A percentile compares a stretch with the other conserved stretches of the same genome.
phyloP scores from a whole-genome alignment of 192 early-diverging fungal genomes.

The Mortierella claussenii region DNA sequence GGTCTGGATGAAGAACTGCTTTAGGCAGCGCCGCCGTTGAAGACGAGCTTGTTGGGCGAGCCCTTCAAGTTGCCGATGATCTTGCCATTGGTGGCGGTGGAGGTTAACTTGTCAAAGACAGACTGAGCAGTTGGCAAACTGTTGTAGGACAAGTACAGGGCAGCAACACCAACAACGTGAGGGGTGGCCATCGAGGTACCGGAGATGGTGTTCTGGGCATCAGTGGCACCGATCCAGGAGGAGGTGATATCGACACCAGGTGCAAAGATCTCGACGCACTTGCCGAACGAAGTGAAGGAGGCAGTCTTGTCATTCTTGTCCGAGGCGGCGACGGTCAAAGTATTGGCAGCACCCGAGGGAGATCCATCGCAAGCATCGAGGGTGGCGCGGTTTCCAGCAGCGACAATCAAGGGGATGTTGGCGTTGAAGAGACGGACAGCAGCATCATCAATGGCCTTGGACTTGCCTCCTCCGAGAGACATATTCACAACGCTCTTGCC shows the following conservation, averaged over 20 bases:
- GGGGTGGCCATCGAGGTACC: constrained; percentile 72
- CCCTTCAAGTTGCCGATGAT: constrained; percentile 23
- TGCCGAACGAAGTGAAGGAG: constrained; percentile 60
- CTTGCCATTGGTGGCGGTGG: constrained; percentile 2
- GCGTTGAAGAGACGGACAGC: constrained; percentile 55
- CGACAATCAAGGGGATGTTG: constrained; percentile 65
- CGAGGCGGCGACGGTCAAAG: constrained; percentile 59
- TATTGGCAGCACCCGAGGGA: constrained; percentile 57
- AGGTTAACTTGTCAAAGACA: constrained; percentile 27
- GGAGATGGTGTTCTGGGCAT: constrained; percentile 54
- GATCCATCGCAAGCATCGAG: constrained; percentile 64
- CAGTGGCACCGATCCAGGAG: constrained; percentile 39
- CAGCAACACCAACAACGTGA: constrained; percentile 64
- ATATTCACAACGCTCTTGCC: constrained; percentile 37
- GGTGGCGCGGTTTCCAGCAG: constrained; percentile 67
- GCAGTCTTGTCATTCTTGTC: constrained; percentile 53
- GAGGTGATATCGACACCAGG: constrained; percentile 67
- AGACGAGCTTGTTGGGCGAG: constrained; percentile 37
- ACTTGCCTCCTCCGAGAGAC: constrained; percentile 60
- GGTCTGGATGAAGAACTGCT: background rate
- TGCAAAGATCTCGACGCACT: constrained; percentile 70
- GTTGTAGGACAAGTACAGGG: constrained; percentile 57
- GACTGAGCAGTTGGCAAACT: constrained; percentile 11
- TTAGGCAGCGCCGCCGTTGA: constrained; percentile 40
- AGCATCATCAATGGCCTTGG: constrained; percentile 54